Conservation (phyloP, 1,139 yeast genomes). For the Yamadazyma jaroonii region DNA sequence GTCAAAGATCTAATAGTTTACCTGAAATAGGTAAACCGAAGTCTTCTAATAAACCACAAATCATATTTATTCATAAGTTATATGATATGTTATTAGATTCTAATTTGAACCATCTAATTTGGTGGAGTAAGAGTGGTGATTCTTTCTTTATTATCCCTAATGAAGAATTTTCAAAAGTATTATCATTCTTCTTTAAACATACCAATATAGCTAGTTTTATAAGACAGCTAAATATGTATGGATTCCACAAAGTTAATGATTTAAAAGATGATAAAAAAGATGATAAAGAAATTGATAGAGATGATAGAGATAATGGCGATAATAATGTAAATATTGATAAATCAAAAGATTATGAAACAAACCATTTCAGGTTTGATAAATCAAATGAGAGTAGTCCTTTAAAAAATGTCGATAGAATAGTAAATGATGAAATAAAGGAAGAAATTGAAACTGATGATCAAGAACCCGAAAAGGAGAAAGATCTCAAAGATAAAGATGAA, state of each 20-base stretch:
- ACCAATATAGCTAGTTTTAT: slow-evolving; percentile 79
- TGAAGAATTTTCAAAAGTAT: slow-evolving; percentile 59
- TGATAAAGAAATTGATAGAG: slow-evolving; percentile 3
- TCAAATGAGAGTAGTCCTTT: too few relatives aligned
- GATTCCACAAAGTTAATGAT: slow-evolving; percentile 67
- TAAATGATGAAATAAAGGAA: background rate
- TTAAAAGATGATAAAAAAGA: slow-evolving; percentile 3
- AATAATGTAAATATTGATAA: background rate
- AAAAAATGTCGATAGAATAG: background rate
- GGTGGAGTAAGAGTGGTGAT: slow-evolving; percentile 41
- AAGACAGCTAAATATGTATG: slow-evolving; percentile 77
- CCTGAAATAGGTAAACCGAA: slow-evolving; percentile 7
- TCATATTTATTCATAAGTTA: slow-evolving; percentile 61
- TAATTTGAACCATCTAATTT: slow-evolving; percentile 43
- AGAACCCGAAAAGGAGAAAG: slow-evolving; percentile 4
- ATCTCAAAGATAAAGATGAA: slow-evolving; percentile 2
- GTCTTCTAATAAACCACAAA: slow-evolving; percentile 33
- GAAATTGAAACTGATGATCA: background rate
- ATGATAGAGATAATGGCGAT: slow-evolving; percentile 1
- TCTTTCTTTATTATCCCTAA: slow-evolving; percentile 44
- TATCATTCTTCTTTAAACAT: slow-evolving; percentile 70
- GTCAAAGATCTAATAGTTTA: slow-evolving; percentile 14
- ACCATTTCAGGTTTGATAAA: too few relatives aligned
- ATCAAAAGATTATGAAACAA: slow-evolving; percentile 3
- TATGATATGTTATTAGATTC: slow-evolving; percentile 63